Evolutionary conservation across 352 stramenopile genomes (phyloP).

Genomic region (Globisporangium sylvaticum): DNA sequence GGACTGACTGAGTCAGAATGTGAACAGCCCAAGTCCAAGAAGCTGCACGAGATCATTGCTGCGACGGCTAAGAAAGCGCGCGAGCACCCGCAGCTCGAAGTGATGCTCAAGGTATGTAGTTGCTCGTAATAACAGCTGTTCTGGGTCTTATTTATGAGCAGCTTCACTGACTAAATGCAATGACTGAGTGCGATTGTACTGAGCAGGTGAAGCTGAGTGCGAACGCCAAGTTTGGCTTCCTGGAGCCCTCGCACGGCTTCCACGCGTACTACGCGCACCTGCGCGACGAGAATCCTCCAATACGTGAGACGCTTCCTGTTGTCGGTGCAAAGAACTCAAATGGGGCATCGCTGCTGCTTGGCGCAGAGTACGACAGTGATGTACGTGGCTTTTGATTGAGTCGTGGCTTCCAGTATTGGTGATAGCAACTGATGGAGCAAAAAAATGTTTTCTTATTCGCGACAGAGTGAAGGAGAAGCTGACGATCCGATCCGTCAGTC

Average conservation of each 20-base stretch:
- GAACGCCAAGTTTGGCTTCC: constrained; percentile 37
- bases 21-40: constrained; percentile 37
- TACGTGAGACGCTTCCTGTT: not conserved
- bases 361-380: constrained; percentile 34
- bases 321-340: not conserved
- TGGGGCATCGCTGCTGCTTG: constrained; percentile 28
- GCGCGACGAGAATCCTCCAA: constrained; percentile 29
- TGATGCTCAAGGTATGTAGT: constrained; percentile 54
- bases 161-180: not conserved
- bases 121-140: too few relatives aligned
- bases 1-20: not conserved
- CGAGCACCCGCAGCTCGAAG: constrained; percentile 33
- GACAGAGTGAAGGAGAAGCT: constrained; percentile 23
- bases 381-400: constrained; percentile 15
- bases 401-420: not conserved
- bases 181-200: not conserved
- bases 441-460: too few relatives aligned
- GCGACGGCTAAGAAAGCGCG: constrained; percentile 44
- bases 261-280: constrained; percentile 48
- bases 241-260: constrained; percentile 25
- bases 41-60: constrained; percentile 35
- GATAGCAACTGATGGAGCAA: too few relatives aligned
- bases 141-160: too few relatives aligned
- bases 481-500: not conserved
- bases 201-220: constrained; percentile 33